phyloP scores from a whole-genome alignment of 2,329 filamentous ascomycete species.

The Balansia obtecta region DNA sequence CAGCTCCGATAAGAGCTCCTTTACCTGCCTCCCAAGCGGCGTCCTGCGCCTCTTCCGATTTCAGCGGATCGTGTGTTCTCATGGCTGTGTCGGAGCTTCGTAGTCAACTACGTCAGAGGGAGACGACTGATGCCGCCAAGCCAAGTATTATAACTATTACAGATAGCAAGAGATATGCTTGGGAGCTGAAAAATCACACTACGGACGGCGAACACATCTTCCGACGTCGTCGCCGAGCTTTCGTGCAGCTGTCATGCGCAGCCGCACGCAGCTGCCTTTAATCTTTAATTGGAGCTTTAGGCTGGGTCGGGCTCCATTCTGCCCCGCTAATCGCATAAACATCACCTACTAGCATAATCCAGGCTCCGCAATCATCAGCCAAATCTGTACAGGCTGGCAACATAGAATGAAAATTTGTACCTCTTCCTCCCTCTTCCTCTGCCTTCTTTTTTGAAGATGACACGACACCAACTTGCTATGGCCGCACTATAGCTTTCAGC shows the following conservation, averaged over 20 bases:
- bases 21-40: slow-evolving; percentile 60
- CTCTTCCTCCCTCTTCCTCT: neutral
- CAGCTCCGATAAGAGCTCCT: slow-evolving; percentile 53
- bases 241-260: neutral
- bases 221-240: neutral
- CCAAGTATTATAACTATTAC: neutral
- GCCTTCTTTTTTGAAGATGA: slow-evolving; percentile 16
- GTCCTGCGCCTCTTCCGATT: slow-evolving; percentile 52
- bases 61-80: slow-evolving; percentile 43
- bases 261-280: neutral
- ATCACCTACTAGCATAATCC: slow-evolving; percentile 11
- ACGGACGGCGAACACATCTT: neutral
- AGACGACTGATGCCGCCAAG: neutral
- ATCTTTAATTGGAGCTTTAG: neutral
- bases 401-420: slow-evolving; percentile 6
- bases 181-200: neutral
- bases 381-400: slow-evolving; percentile 2
- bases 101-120: neutral
- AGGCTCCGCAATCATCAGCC: neutral
- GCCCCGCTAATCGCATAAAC: slow-evolving; percentile 8
- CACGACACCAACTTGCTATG: slow-evolving; percentile 23
- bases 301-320: neutral
- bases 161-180: neutral
- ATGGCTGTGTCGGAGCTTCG: slow-evolving; percentile 17
- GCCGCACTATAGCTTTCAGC: slow-evolving; percentile 9